These are phyloP conservation scores for Fomitopsis schrenkii DNA, from an alignment of 1,284 basidiomycete genomes.

Conservation along the genomic window DNA sequence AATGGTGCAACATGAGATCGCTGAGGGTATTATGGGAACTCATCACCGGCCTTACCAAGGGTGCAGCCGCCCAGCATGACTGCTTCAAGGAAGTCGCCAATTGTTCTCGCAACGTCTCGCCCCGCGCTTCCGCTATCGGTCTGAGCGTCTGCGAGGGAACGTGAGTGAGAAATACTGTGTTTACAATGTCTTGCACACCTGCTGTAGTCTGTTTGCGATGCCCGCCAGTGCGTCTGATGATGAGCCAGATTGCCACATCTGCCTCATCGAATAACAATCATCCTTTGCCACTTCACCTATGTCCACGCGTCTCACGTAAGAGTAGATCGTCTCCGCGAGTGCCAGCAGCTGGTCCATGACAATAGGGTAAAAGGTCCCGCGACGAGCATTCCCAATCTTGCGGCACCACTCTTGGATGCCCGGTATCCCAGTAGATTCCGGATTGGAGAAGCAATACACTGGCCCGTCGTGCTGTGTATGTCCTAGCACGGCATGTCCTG, in stretches of 20 bases:
- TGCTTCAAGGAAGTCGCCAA: neutral
- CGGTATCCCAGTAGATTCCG: slow-evolving; percentile 48
- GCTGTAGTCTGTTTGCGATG: slow-evolving; percentile 15
- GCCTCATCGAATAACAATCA: slow-evolving; percentile 41
- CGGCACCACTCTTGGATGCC: slow-evolving; percentile 53
- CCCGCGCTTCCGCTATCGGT: neutral
- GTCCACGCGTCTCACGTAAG: neutral
- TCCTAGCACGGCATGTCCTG: slow-evolving; percentile 19
- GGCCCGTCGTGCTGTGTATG: slow-evolving; percentile 55
- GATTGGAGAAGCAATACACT: slow-evolving; percentile 45
- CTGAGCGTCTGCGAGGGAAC: neutral
- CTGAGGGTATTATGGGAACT: neutral
- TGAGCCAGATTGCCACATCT: slow-evolving; percentile 41
- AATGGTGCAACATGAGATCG: neutral
- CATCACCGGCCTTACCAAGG: neutral
- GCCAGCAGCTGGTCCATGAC: slow-evolving; percentile 40
- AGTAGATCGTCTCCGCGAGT: slow-evolving; percentile 25
- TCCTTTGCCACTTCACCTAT: slow-evolving; percentile 37
- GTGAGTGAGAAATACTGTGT: neutral
- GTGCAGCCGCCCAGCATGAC: neutral
- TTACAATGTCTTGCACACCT: slow-evolving; percentile 6
- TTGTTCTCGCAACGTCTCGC: neutral
- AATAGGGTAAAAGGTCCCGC: slow-evolving; percentile 41
- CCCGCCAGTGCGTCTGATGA: neutral
- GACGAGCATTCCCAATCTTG: slow-evolving; percentile 42